phyloP scores from a whole-genome alignment of 495 filamentous ascomycete genomes.

The Oleoguttula mirabilis region DNA sequence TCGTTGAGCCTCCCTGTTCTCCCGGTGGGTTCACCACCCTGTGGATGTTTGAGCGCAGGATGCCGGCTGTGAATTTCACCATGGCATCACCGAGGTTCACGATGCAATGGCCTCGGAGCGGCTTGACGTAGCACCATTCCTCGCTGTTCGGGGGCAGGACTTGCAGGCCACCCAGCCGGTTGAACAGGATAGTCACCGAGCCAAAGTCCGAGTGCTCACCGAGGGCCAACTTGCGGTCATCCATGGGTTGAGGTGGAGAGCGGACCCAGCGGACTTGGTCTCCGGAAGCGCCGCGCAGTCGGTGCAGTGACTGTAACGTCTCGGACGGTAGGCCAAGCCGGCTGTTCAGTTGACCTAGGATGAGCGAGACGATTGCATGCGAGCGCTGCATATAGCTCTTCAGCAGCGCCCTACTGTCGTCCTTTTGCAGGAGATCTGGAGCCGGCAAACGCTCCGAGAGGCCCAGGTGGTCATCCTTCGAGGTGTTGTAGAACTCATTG shows the following conservation, averaged over 20 bases:
- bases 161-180: slow-evolving; percentile 49
- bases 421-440: slow-evolving; percentile 29
- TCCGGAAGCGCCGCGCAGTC: slow-evolving; percentile 37
- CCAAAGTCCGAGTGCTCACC: slow-evolving; percentile 32
- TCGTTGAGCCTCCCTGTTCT: slow-evolving; percentile 36
- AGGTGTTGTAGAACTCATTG: slow-evolving; percentile 26
- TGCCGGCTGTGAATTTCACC: slow-evolving; percentile 49
- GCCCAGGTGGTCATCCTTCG: slow-evolving; percentile 26
- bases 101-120: slow-evolving; percentile 45
- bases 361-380: slow-evolving; percentile 37
- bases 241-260: slow-evolving; percentile 12
- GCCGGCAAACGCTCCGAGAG: slow-evolving; percentile 36
- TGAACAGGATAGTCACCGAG: slow-evolving; percentile 49
- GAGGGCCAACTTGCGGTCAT: slow-evolving; percentile 18
- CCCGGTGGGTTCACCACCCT: slow-evolving; percentile 48
- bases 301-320: slow-evolving; percentile 40
- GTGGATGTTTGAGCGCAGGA: slow-evolving; percentile 50
- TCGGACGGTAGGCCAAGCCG: slow-evolving; percentile 39
- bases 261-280: slow-evolving; percentile 49
- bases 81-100: slow-evolving; percentile 57
- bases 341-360: slow-evolving; percentile 40
- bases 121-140: slow-evolving; percentile 48
- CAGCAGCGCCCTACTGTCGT: slow-evolving; percentile 29
- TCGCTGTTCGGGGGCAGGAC: slow-evolving; percentile 34
- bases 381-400: slow-evolving; percentile 37